Evolutionary conservation across 768 basidiomycete genomes (phyloP).

Genomic region (Cyclocybe aegerita): DNA sequence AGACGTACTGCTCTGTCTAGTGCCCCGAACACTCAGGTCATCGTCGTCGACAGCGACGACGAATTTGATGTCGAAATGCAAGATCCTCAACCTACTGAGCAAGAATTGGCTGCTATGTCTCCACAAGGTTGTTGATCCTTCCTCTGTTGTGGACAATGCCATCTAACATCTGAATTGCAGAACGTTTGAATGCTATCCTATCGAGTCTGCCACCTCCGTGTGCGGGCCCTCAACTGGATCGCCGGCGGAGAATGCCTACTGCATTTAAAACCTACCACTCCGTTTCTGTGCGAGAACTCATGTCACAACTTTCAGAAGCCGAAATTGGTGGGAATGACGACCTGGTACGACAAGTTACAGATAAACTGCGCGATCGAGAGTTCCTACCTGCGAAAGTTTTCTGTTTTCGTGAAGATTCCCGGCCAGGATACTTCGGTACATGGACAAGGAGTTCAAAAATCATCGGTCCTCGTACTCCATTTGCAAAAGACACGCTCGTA

Average conservation of each 20-base stretch:
- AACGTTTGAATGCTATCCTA: slow-evolving; percentile 38
- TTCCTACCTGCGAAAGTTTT: slow-evolving; percentile 77
- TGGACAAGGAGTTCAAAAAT: slow-evolving; percentile 82
- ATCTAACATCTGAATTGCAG: slow-evolving; percentile 20
- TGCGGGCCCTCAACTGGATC: slow-evolving; percentile 12
- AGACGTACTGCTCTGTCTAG: slow-evolving; percentile 16
- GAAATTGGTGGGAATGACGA: slow-evolving; percentile 73
- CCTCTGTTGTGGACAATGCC: neutral
- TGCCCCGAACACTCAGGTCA: slow-evolving; percentile 41
- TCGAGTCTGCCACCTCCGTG: slow-evolving; percentile 27
- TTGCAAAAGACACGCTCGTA: slow-evolving; percentile 70
- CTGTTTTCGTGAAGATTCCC: slow-evolving; percentile 78
- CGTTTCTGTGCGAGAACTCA: slow-evolving; percentile 42
- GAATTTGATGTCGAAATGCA: slow-evolving; percentile 25
- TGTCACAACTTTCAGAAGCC: slow-evolving; percentile 71
- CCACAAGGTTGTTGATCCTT: slow-evolving; percentile 36
- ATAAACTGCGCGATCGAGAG: slow-evolving; percentile 58
- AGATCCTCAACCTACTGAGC: slow-evolving; percentile 14
- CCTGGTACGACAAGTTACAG: slow-evolving; percentile 63
- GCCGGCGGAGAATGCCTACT: slow-evolving; percentile 12
- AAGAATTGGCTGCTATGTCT: slow-evolving; percentile 32
- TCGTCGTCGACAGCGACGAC: slow-evolving; percentile 60
- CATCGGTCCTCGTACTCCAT: slow-evolving; percentile 83
- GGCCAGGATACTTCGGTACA: slow-evolving; percentile 94
- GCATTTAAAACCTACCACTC: slow-evolving; percentile 37